Base-by-base conservation (phyloP, 768 basidiomycete genomes). In the Fomitopsis serialis region DNA sequence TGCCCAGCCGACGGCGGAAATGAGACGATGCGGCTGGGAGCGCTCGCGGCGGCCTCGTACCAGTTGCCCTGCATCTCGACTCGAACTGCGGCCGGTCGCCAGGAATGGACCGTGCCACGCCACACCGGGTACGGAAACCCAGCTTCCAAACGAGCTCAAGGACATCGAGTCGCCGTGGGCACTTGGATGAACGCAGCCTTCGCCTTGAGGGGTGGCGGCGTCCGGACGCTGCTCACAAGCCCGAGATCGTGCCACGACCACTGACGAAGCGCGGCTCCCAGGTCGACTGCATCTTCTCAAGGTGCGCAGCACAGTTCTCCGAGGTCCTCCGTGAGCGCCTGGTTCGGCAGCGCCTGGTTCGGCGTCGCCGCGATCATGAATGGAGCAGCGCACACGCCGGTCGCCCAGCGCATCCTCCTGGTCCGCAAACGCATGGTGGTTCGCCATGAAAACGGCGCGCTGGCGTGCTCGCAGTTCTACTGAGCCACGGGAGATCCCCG, bases 11-110 rank as follows among this genome's bases (percentile, higher is more conserved):
- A 96, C 90, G 35, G 95, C 92, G 24, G 87, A 85, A 62, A 98
- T 72, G 59, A 94, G 84, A 56, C 84, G 78, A 65, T 92, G 85
- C 24, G 92, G 89, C n/a, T 68, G 24, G 72, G 66, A 1, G 81
- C 83, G 10, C 89, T 85, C 40, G 98, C 85, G 21, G 90, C 79
- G 3, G 92, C 81, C 68, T 98, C 93, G 61, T 98, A 98, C 92
- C 92, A 96, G 70, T 94, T 98, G 71, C 97, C 85, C 63, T 85
- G 65, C 88, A 96, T 92, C 77, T 93, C 89, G 43, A 96, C 87
- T 94, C 92, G 62, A 94, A 88, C 84, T 87, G 42, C 3, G 40
- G 23, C 42, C 1, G 12, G n/a, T 32, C 7, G 36, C 43, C 3
- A 36, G 50, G n/a, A n/a, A n/a, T n/a, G n/a, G n/a, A n/a, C n/a